Evolutionary conservation across 2,329 filamentous ascomycete species (phyloP).

Genomic region (Amesomyces nigricolor): DNA sequence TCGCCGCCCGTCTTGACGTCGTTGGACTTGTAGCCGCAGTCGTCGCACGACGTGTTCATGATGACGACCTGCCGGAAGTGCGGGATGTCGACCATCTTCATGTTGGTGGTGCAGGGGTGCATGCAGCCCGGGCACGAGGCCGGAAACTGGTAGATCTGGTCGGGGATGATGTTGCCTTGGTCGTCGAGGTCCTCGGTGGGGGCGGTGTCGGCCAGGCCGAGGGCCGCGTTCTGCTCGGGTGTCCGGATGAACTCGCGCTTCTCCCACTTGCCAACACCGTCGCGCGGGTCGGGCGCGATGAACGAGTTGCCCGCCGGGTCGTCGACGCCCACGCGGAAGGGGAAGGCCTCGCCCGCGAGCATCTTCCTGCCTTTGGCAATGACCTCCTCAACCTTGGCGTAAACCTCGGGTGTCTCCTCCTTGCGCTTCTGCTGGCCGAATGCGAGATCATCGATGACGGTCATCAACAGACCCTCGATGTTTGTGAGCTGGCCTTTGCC

Average conservation of each 20-base stretch:
- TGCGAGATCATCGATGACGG: constrained; percentile 73
- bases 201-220: constrained; percentile 67
- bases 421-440: constrained; percentile 79
- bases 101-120: constrained; percentile 81
- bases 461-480: constrained; percentile 78
- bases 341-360: constrained; percentile 70
- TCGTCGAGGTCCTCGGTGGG: constrained; percentile 43
- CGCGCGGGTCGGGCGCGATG: constrained; percentile 80
- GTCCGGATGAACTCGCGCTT: constrained; percentile 80
- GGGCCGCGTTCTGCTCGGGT: constrained; percentile 75
- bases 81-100: constrained; percentile 98
- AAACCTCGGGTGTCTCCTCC: constrained; percentile 69
- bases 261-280: constrained; percentile 79
- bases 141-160: constrained; percentile 90
- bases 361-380: constrained; percentile 71
- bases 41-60: constrained; percentile 88
- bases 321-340: constrained; percentile 82
- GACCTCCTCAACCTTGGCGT: constrained; percentile 70
- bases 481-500: constrained; percentile 91
- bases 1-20: constrained; percentile 97
- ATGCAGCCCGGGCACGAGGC: constrained; percentile 88
- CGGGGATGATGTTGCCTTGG: constrained; percentile 79
- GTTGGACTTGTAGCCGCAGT: constrained; percentile 90
- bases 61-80: constrained; percentile 97
- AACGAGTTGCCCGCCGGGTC: constrained; percentile 95